Base-by-base conservation (phyloP, 331 rosid genomes). In the Pyrus hybrid region DNA sequence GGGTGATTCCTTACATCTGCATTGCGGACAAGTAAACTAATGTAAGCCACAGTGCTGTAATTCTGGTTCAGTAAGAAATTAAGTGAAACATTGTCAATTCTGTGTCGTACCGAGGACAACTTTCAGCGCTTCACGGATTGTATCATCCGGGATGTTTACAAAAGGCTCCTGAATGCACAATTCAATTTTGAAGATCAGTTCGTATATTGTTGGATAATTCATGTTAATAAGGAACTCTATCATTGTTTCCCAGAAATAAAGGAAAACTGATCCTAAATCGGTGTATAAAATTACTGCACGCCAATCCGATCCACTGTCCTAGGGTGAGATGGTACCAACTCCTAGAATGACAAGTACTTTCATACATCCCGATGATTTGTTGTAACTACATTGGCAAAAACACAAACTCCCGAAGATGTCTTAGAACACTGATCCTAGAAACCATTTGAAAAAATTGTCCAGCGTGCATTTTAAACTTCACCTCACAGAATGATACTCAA, bases 1-100 rank as follows among this genome's bases (percentile, higher is more conserved):
- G 99, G 99, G 77, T 88, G 99, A 84, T 92, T 94, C 85, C 89
- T 94, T 30, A 86, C 89, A 78, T 92, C 99, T 94, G 92, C 87
- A 83, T 53, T 67, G 71, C 53, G 35, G 32, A 71, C 47, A 57
- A 66, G 32, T 49, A 81, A 71, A 63, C 71, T 3, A 26, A 68
- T 17, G 72, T 60, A 66, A 63, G 67, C 71, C 75, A 68, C n/a
- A 35, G n/a, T 29, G 32, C 45, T 33, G 51, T 6, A 35, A 33
- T 35, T 33, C 35, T 9, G 82, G 33, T 22, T 64, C 60, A 71
- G 81, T 63, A 51, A 71, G 74, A 29, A 62, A 61, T 45, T 43
- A 79, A 68, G 25, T 9, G 47, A 20, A 41, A 68, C n/a, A 73
- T 76, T 58, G 60, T 35, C 8, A 14, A 70, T 32, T 10, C 58